Evolutionary conservation across 2,329 filamentous ascomycete species (phyloP).

Genomic region (Phialophora chinensis): DNA sequence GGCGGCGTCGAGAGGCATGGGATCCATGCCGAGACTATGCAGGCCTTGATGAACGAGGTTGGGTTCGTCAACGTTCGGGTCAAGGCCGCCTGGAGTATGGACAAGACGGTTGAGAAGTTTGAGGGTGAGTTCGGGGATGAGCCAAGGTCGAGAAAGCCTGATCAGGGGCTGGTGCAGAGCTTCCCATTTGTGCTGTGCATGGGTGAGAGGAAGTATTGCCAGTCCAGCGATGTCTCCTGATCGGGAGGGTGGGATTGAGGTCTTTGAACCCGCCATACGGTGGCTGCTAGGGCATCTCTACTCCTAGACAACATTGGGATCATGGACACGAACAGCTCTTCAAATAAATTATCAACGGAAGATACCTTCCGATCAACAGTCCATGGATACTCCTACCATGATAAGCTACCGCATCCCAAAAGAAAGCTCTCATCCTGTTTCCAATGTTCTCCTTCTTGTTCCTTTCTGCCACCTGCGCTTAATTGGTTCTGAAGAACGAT

Average conservation of each 20-base stretch:
- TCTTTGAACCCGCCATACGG: neutral
- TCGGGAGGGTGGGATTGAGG: neutral
- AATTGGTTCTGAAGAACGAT: neutral
- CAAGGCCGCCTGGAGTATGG: constrained; percentile 56
- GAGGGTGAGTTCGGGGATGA: constrained; percentile 45
- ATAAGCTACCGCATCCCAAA: neutral
- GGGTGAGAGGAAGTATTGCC: constrained; percentile 41
- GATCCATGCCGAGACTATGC: constrained; percentile 52
- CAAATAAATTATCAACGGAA: neutral
- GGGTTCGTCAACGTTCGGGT: constrained; percentile 59
- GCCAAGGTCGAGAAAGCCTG: constrained; percentile 13
- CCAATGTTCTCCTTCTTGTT: neutral
- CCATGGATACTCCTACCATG: neutral
- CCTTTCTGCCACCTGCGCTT: neutral
- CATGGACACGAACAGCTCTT: neutral
- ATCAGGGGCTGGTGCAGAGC: constrained; percentile 44
- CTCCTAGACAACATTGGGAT: neutral
- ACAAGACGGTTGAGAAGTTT: constrained; percentile 58
- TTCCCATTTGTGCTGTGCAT: constrained; percentile 54
- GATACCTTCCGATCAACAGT: neutral
- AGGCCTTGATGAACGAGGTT: constrained; percentile 51
- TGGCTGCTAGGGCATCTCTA: neutral
- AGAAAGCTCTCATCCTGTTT: neutral
- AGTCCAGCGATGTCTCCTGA: constrained; percentile 6
- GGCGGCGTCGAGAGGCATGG: constrained; percentile 62